Evolutionary conservation across 148 eudicot species (phyloP), one percentile per base, ranked within the genome.

Genomic region (Amaranthus hypochondriacus): DNA sequence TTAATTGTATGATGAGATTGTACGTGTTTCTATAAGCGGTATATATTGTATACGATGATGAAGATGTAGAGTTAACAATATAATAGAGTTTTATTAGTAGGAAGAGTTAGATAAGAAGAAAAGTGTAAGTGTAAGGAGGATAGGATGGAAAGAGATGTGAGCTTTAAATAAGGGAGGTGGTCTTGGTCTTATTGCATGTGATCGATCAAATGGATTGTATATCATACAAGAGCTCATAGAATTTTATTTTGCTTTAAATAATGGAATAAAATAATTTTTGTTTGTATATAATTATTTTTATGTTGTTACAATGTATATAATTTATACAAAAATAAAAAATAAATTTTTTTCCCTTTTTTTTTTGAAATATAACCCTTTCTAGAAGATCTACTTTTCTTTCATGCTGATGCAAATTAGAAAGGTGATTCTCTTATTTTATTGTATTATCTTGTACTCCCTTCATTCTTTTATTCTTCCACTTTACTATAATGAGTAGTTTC

Each of bases 91-190:
- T 18, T 18, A 18, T 18, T 18, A 18, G 18, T 18, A 73, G 64
- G 62, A 64, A 76, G 64, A 21, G 55, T 21, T 58, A 49, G 73
- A 77, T 54, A 61, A 15, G 21, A 21, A 69, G 68, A 68, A 58
- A 68, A 75, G 66, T 82, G 82, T 76, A 77, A 74, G 82, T 89
- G 87, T 82, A 84, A 83, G 76, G 87, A 86, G 83, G 76, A 78
- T 71, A 66, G 74, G 18, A 18, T 18, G 44, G 77, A 84, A 79
- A 77, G 78, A 79, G 85, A 67, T 78, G 82, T 70, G 84, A 84
- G 70, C 87, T 90, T 80, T 90, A 90, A 83, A 89, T 89, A 83
- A 57, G 79, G 69, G 69, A 53, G 77, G 62, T 50, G 46, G 68
- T 2, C 68, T 47, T 47, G 8, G 15, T 73, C 81, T 70, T 54